phyloP scores from a whole-genome alignment of 495 filamentous ascomycete genomes.

The Lasiosphaeriaceae sp. region DNA sequence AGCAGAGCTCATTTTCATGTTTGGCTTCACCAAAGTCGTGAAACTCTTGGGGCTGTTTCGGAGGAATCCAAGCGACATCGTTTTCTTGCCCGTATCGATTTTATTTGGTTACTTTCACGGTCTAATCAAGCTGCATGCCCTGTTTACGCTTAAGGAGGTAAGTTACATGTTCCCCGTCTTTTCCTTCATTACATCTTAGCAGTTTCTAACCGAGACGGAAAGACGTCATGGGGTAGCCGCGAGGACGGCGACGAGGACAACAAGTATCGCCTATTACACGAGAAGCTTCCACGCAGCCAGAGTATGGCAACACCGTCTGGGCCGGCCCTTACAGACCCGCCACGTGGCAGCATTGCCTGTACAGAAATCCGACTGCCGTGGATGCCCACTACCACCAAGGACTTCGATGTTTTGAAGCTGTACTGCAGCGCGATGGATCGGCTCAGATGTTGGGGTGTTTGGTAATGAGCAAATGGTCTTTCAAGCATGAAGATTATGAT shows the following conservation, averaged over 20 bases:
- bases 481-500: slow-evolving; percentile 23
- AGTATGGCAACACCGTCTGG: slow-evolving; percentile 44
- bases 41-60: slow-evolving; percentile 72
- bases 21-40: slow-evolving; percentile 67
- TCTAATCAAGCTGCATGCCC: slow-evolving; percentile 71
- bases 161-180: slow-evolving; percentile 18
- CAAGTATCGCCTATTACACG: slow-evolving; percentile 47
- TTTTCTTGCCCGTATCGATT: slow-evolving; percentile 68
- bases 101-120: slow-evolving; percentile 77
- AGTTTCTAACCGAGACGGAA: slow-evolving; percentile 24
- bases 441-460: not conserved
- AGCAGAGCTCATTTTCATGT: slow-evolving; percentile 46
- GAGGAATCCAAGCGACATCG: slow-evolving; percentile 63
- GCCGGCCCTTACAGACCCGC: slow-evolving; percentile 20
- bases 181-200: not conserved
- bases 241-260: slow-evolving; percentile 64
- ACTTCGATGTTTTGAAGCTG: not conserved
- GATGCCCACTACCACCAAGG: slow-evolving; percentile 7
- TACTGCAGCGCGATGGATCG: not conserved
- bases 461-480: too few relatives aligned
- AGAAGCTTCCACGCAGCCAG: slow-evolving; percentile 43
- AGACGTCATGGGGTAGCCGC: slow-evolving; percentile 69
- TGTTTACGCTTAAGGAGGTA: slow-evolving; percentile 67
- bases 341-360: slow-evolving; percentile 1
- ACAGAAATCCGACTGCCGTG: slow-evolving; percentile 13